Evolutionary conservation across 2,329 filamentous ascomycete genomes (phyloP), one percentile per base, ranked within the genome.

Genomic region (Coniochaeta pulveracea): DNA sequence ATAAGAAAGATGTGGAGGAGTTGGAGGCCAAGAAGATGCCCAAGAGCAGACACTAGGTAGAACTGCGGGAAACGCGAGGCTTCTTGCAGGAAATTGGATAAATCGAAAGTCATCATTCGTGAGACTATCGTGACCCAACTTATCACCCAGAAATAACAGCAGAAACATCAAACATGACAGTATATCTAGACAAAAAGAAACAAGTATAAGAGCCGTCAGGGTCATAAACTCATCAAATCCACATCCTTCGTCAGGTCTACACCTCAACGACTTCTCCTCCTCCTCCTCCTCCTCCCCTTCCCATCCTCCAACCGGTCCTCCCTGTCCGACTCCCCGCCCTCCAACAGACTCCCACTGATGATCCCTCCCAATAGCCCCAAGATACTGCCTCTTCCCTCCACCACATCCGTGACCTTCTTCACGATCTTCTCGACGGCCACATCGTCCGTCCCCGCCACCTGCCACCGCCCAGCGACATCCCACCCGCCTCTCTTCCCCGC

Each of bases 1-100:
- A 93, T 61, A 81, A 83, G 61, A 81, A 85, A 59, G 86, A 95
- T 50, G 55, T 95, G 25, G 89, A 95, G 49, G 77, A 69, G 12
- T 51, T 94, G 45, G 85, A 85, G 49, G 81, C 85, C 38, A 83
- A 74, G 61, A 93, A 85, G 57, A 41, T 57, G 46, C 53, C 55
- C 7, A 56, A 55, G 40, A 41, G 44, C 34, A 44, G 44, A 39
- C 46, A 43, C 29, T 43, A 41, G n/a, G n/a, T n/a, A n/a, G n/a
- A n/a, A n/a, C n/a, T n/a, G n/a, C n/a, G n/a, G n/a, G n/a, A n/a
- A n/a, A n/a, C n/a, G n/a, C n/a, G n/a, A n/a, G n/a, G n/a, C n/a
- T n/a, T n/a, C n/a, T n/a, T n/a, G n/a, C n/a, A n/a, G n/a, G n/a
- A n/a, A n/a, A n/a, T n/a, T n/a, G n/a, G n/a, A n/a, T n/a, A n/a